These are phyloP conservation scores for Botrytis squamosa DNA, from an alignment of 2,329 filamentous ascomycete genomes.

Conservation along the genomic window DNA sequence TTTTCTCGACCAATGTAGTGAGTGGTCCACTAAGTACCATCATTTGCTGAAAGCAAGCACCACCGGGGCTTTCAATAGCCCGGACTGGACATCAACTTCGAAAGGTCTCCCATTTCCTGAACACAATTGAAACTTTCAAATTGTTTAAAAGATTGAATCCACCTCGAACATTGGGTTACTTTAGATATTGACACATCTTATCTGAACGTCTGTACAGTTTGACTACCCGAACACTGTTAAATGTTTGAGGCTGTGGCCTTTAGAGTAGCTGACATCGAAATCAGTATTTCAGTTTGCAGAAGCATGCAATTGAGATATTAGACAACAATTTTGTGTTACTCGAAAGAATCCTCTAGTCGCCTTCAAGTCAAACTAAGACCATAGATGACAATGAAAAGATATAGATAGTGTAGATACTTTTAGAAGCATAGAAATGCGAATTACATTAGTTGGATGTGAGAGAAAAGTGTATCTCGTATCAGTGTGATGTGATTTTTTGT, in stretches of 20 bases:
- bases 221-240: background rate
- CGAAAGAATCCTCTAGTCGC: too few relatives aligned
- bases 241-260: background rate
- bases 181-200: background rate
- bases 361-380: background rate
- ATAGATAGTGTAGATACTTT: background rate
- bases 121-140: background rate
- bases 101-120: background rate
- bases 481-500: background rate
- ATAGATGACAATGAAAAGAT: background rate
- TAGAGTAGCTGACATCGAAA: background rate
- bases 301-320: background rate
- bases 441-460: background rate
- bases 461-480: background rate
- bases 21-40: conserved; percentile 5
- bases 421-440: background rate
- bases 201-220: background rate
- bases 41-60: background rate
- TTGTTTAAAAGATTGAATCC: background rate
- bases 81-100: background rate
- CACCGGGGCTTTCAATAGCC: background rate
- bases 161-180: background rate
- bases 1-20: background rate
- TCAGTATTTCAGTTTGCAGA: background rate
- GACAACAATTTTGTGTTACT: background rate